phyloP scores from a whole-genome alignment of 2,329 filamentous ascomycete species.

The Macroventuria anomochaeta region DNA sequence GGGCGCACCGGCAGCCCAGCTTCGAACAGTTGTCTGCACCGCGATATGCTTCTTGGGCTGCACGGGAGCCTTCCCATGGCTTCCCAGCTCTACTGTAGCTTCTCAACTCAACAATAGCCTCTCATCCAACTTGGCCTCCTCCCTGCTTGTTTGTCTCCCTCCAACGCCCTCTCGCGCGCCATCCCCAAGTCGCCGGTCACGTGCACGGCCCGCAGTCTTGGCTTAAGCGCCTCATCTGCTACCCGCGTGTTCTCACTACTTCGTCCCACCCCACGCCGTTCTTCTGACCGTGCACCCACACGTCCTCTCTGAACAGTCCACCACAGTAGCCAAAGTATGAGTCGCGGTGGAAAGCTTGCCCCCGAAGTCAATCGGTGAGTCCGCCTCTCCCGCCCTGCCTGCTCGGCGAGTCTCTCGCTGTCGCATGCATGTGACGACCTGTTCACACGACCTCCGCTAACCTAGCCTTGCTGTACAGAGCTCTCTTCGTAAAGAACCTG shows the following conservation, averaged over 20 bases:
- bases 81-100: no score
- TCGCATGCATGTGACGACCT: slow-evolving; percentile 28
- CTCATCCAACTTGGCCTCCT: neutral
- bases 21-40: no score
- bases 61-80: no score
- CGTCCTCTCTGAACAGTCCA: slow-evolving; percentile 28
- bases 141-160: no score
- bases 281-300: slow-evolving; percentile 24
- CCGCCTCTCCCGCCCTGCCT: slow-evolving; percentile 19
- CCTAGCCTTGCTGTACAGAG: slow-evolving; percentile 62
- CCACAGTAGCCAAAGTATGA: slow-evolving; percentile 72
- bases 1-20: neutral
- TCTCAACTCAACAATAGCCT: no score
- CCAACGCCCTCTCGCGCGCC: neutral
- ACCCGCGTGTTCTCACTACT: slow-evolving; percentile 11
- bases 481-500: slow-evolving; percentile 99
- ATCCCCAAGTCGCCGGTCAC: slow-evolving; percentile 8
- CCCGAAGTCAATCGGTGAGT: slow-evolving; percentile 98
- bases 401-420: slow-evolving; percentile 23
- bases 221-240: slow-evolving; percentile 15
- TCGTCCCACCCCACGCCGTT: slow-evolving; percentile 16
- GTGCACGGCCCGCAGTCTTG: neutral
- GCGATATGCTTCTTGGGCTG: neutral
- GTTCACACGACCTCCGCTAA: slow-evolving; percentile 44
- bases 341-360: slow-evolving; percentile 94